Percentiles rank a stretch among this genome's conserved stretches.
phyloP scores from a whole-genome alignment of 1,284 basidiomycete species.

The Porogramme epimiltina region DNA sequence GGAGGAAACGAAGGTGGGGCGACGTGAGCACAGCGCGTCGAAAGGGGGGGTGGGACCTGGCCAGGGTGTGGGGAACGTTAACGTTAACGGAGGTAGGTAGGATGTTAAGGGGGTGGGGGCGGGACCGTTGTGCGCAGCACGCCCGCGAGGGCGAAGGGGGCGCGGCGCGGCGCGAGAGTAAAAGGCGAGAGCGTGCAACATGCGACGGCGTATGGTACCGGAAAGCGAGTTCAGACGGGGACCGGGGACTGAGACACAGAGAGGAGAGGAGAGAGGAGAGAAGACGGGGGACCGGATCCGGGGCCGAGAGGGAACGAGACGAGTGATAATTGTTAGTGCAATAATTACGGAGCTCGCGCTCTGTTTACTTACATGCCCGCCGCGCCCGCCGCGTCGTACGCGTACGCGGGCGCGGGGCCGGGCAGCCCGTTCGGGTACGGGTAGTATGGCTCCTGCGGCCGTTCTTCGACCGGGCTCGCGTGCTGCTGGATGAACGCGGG shows the following conservation, averaged over 20 bases:
- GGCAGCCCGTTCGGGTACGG: conserved; percentile 5
- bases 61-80: no score
- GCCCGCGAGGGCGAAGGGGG: not conserved
- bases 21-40: no score
- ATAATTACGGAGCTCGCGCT: conserved; percentile 3
- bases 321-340: conserved; percentile 4
- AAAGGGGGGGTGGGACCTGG: no score
- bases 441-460: conserved; percentile 15
- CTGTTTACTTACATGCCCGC: conserved; percentile 6
- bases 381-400: conserved; percentile 1
- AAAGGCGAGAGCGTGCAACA: conserved; percentile 14
- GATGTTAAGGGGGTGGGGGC: not conserved
- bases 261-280: not conserved
- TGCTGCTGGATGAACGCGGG: conserved; percentile 1
- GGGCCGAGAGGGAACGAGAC: not conserved
- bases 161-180: not conserved
- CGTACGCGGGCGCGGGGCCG: conserved; percentile 3
- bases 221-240: no score
- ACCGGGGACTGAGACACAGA: no score
- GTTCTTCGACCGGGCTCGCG: conserved; percentile 1
- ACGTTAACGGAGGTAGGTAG: no score
- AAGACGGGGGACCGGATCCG: no score
- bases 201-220: conserved; percentile 12
- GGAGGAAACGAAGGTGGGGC: not conserved
- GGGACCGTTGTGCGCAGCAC: conserved; percentile 1